Evolutionary conservation across 306 rosid genomes (phyloP), one percentile per base, ranked within the genome.

Genomic region (Lotus japonicus): DNA sequence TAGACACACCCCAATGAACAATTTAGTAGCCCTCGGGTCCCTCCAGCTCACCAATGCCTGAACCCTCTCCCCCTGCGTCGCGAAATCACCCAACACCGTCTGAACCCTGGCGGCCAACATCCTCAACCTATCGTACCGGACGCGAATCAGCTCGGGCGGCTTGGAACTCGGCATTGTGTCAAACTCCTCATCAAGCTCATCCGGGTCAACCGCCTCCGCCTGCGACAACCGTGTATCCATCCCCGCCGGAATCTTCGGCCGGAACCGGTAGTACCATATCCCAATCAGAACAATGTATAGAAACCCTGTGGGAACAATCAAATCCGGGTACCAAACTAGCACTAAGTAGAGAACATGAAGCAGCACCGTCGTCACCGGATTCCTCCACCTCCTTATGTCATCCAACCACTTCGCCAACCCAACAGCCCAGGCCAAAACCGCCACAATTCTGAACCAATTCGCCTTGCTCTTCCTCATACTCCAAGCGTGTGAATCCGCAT

Each of bases 321-420:
- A 82, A 85, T 88, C 98, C 1, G 98, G 98, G 66, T 90, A 90
- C 98, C 98, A 94, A 84, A 94, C 98, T 46, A 94, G 97, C 1
- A 94, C 98, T 50, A 94, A 44, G 35, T 90, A 94, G 0, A 94
- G 60, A 7, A 88, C 48, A 31, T 94, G 98, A 5, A 94, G 90
- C 6, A 94, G 75, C 2, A 94, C 90, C 1, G 98, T 90, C 0
- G 96, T 94, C 1, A 82, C 71, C 5, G 97, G 90, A 55, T 86
- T 90, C 72, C 84, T 82, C 98, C 98, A 90, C 64, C 98, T 82
- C 17, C 84, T 68, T 4, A 94, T 90, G 7, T 79, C 89, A 42
- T 88, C 97, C 44, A 88, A 81, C 98, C 98, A 94, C 45, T 86
- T 94, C 0, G 97, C 98, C 33, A 94, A 73, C 62, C 97, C 96